These are phyloP conservation scores for Craspedostauros australis DNA, from an alignment of 108 stramenopile species.

Conservation along the genomic window DNA sequence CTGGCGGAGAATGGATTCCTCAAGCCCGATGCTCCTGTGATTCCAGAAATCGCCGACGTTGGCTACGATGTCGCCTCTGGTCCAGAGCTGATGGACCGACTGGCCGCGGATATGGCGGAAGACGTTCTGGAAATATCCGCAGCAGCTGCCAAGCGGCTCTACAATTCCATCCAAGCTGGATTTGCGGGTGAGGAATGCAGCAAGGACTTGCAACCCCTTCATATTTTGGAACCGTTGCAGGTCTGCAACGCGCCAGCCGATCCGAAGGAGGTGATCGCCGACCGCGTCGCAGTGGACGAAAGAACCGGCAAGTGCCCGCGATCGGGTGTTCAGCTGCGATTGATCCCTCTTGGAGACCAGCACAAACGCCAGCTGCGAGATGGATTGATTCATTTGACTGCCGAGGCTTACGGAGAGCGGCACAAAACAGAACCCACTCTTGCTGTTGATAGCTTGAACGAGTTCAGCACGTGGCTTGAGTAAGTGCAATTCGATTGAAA, in stretches of 20 bases:
- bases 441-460: too few relatives aligned
- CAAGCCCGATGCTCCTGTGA: constrained; percentile 25
- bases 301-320: constrained; percentile 53
- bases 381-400: constrained; percentile 36
- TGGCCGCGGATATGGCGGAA: constrained; percentile 65
- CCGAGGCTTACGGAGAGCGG: constrained; percentile 36
- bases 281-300: constrained; percentile 51
- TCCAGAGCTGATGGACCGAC: constrained; percentile 60
- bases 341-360: constrained; percentile 49
- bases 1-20: constrained; percentile 71
- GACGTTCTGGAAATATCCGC: constrained; percentile 67
- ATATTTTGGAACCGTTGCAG: constrained; percentile 47
- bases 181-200: constrained; percentile 19
- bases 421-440: background rate
- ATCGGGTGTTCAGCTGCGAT: constrained; percentile 51
- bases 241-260: constrained; percentile 29
- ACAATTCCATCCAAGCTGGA: constrained; percentile 58
- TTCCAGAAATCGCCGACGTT: constrained; percentile 40
- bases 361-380: constrained; percentile 54
- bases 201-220: constrained; percentile 32
- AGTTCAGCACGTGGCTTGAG: too few relatives aligned
- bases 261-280: constrained; percentile 49
- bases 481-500: too few relatives aligned
- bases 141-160: constrained; percentile 61
- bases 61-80: constrained; percentile 40